phyloP scores from a whole-genome alignment of 805 yeast genomes.

The Novakomyces olei region DNA sequence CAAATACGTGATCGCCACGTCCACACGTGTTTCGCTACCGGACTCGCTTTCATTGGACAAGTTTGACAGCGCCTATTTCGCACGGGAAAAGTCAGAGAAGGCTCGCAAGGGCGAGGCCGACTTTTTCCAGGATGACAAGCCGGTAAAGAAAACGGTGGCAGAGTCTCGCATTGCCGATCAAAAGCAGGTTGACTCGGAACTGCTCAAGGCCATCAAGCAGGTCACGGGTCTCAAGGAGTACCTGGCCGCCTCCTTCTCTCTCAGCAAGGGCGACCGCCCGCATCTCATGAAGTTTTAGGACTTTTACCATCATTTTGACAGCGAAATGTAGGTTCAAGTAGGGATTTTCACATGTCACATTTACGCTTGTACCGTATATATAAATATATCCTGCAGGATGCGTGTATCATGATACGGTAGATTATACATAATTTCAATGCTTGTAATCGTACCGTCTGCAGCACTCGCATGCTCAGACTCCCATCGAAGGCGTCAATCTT shows the following conservation, averaged over 20 bases:
- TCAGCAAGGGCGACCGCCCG: constrained; percentile 95
- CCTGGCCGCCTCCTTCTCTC: constrained; percentile 85
- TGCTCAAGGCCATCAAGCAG: constrained; percentile 85
- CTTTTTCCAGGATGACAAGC: constrained; percentile 56
- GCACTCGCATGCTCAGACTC: too few species aligned
- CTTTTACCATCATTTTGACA: too few species aligned
- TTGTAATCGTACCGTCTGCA: too few species aligned
- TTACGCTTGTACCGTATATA: too few species aligned
- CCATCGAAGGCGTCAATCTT: too few species aligned
- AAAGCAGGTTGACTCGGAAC: constrained; percentile 80
- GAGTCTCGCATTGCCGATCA: constrained; percentile 93
- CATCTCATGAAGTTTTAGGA: constrained; percentile 91
- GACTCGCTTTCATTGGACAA: constrained; percentile 66
- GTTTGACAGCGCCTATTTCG: constrained; percentile 86
- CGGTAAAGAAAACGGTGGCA: constrained; percentile 72
- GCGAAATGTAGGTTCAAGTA: too few species aligned
- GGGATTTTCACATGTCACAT: too few species aligned
- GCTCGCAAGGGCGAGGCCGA: constrained; percentile 63
- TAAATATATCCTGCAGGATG: too few species aligned
- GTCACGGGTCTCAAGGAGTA: constrained; percentile 93
- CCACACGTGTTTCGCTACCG: constrained; percentile 60
- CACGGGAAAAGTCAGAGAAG: constrained; percentile 76
- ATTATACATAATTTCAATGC: too few species aligned
- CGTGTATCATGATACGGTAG: too few species aligned
- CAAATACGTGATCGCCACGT: constrained; percentile 96